phyloP scores from a whole-genome alignment of 2,329 filamentous ascomycete species.

The Aspergillus novoparasiticus region DNA sequence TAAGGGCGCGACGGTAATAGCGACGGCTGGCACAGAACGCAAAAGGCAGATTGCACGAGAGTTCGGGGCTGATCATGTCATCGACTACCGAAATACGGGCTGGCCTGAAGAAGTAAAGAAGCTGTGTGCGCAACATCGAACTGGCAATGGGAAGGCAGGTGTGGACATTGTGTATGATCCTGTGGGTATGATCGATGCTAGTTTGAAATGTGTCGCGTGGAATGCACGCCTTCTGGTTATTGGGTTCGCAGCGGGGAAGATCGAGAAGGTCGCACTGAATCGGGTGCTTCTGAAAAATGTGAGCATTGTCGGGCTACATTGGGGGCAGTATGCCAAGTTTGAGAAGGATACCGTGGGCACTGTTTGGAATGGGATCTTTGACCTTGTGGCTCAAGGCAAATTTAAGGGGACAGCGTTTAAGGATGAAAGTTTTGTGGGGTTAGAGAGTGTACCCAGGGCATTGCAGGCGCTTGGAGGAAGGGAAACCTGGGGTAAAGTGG shows the following conservation, averaged over 20 bases:
- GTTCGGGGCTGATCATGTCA: conserved; percentile 81
- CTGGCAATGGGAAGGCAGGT: conserved; percentile 65
- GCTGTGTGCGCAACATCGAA: conserved; percentile 56
- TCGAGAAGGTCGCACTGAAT: conserved; percentile 92
- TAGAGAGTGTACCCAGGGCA: conserved; percentile 77
- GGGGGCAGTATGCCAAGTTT: conserved; percentile 78
- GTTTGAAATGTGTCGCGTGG: conserved; percentile 90
- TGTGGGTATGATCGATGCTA: conserved; percentile 83
- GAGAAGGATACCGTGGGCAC: conserved; percentile 69
- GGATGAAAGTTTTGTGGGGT: conserved; percentile 77
- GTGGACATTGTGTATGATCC: conserved; percentile 96
- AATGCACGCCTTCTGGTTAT: conserved; percentile 86
- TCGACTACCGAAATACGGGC: conserved; percentile 76
- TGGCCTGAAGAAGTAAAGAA: conserved; percentile 73
- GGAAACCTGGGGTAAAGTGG: conserved; percentile 95
- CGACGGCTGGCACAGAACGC: conserved; percentile 77
- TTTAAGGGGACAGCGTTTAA: conserved; percentile 80
- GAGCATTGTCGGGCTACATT: conserved; percentile 83
- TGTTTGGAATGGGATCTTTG: conserved; percentile 83
- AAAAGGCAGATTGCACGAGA: conserved; percentile 78
- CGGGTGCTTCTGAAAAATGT: conserved; percentile 94
- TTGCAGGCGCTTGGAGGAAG: conserved; percentile 75
- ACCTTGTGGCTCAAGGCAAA: conserved; percentile 75
- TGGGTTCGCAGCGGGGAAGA: conserved; percentile 82
- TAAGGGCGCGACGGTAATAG: conserved; percentile 87